Percentiles rank a stretch among this genome's conserved stretches.
These are phyloP conservation scores for Triangularia verruculosa DNA, from an alignment of 2,329 filamentous ascomycete species.

Conservation along the genomic window DNA sequence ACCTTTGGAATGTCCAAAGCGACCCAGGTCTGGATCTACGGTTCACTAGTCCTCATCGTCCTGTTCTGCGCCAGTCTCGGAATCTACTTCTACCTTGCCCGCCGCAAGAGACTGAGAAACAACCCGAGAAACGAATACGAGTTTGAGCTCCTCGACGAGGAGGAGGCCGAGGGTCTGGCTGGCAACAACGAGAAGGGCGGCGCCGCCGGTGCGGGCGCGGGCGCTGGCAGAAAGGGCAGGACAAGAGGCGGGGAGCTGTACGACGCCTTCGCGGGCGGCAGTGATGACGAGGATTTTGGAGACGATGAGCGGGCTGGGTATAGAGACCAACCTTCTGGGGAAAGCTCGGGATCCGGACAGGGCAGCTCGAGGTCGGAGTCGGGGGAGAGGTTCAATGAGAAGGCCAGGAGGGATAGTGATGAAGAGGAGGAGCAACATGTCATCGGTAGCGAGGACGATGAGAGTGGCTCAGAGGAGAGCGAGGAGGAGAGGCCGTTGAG, in stretches of 20 bases:
- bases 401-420: slow-evolving; percentile 28
- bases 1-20: slow-evolving; percentile 84
- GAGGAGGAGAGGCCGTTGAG: slow-evolving; percentile 24
- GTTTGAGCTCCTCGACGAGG: slow-evolving; percentile 87
- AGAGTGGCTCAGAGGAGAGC: slow-evolving; percentile 24
- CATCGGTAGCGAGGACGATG: slow-evolving; percentile 45
- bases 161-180: slow-evolving; percentile 61
- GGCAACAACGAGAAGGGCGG: slow-evolving; percentile 12
- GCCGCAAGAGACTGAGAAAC: slow-evolving; percentile 72
- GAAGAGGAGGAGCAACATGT: slow-evolving; percentile 45
- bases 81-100: slow-evolving; percentile 77
- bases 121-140: slow-evolving; percentile 81
- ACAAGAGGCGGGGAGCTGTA: slow-evolving; percentile 84
- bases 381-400: slow-evolving; percentile 29
- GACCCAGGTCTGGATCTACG: slow-evolving; percentile 92
- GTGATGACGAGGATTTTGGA: slow-evolving; percentile 52
- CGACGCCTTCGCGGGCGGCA: slow-evolving; percentile 92
- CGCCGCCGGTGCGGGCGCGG: not conserved
- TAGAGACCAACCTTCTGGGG: slow-evolving; percentile 29
- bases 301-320: slow-evolving; percentile 43
- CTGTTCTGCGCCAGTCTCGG: slow-evolving; percentile 78
- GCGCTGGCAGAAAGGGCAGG: slow-evolving; percentile 40
- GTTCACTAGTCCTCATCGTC: slow-evolving; percentile 77
- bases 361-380: slow-evolving; percentile 13
- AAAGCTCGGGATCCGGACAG: slow-evolving; percentile 10